phyloP scores from a whole-genome alignment of 1,284 basidiomycete genomes.

The Trichosporon asahii region DNA sequence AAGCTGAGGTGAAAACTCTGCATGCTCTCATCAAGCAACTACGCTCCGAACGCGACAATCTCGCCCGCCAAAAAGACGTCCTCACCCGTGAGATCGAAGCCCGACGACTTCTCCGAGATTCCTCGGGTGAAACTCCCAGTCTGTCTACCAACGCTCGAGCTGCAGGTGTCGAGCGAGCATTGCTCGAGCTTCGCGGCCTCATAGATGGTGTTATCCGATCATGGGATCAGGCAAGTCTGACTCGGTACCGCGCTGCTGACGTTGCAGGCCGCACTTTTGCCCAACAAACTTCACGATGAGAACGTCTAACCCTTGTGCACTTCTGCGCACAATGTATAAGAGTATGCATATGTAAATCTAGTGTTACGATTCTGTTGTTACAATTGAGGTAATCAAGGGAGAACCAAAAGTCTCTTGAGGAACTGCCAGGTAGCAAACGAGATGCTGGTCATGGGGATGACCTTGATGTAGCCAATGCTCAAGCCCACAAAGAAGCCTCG shows the following conservation, averaged over 20 bases:
- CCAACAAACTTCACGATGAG: not conserved
- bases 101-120: conserved; percentile 22
- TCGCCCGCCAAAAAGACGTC: conserved; percentile 28
- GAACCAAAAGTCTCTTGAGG: conserved; percentile 48
- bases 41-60: conserved; percentile 30
- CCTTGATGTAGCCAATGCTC: conserved; percentile 89
- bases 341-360: conserved; percentile 22
- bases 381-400: conserved; percentile 25
- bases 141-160: conserved; percentile 4
- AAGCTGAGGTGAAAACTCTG: conserved; percentile 35
- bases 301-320: not conserved
- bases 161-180: conserved; percentile 35
- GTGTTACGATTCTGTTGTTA: conserved; percentile 27
- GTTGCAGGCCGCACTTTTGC: conserved; percentile 7
- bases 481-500: conserved; percentile 91
- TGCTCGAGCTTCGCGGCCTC: conserved; percentile 44
- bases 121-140: conserved; percentile 9
- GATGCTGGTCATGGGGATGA: conserved; percentile 85
- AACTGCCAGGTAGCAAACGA: conserved; percentile 53
- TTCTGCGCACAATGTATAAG: not conserved
- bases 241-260: not conserved
- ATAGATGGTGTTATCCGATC: conserved; percentile 39
- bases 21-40: conserved; percentile 32
- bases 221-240: conserved; percentile 40
- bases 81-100: conserved; percentile 36